A percentile compares a stretch with the other conserved stretches of the same genome.
Evolutionary conservation across 2,329 filamentous ascomycete genomes (phyloP).

Genomic region (Ascochyta pisi): DNA sequence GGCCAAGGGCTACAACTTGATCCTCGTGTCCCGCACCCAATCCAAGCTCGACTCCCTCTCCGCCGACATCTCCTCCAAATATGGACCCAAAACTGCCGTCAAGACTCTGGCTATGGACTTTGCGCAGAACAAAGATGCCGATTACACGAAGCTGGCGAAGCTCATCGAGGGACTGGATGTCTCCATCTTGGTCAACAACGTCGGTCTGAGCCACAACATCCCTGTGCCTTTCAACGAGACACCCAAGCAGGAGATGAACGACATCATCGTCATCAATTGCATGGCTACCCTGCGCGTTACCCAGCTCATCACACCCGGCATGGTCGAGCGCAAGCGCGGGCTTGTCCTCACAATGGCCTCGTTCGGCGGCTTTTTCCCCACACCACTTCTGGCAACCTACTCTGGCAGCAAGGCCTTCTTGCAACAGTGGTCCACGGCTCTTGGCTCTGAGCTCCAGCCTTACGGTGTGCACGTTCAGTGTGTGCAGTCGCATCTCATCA

Average conservation of each 20-base stretch:
- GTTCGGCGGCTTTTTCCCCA: conserved; percentile 90
- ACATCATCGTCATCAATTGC: conserved; percentile 97
- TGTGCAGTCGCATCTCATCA: conserved; percentile 90
- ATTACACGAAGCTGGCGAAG: conserved; percentile 77
- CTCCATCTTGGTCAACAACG: conserved; percentile 93
- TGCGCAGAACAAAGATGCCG: conserved; percentile 74
- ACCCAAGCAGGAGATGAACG: conserved; percentile 76
- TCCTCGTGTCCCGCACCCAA: conserved; percentile 94
- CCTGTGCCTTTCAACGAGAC: conserved; percentile 89
- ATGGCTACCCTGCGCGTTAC: conserved; percentile 88
- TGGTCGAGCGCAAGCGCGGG: conserved; percentile 83
- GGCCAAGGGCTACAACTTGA: conserved; percentile 88
- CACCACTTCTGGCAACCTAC: conserved; percentile 92
- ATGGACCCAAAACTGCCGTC: conserved; percentile 69
- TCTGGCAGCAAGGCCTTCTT: conserved; percentile 98
- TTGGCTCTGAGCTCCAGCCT: conserved; percentile 81
- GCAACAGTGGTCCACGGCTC: conserved; percentile 90
- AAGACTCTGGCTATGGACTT: conserved; percentile 94
- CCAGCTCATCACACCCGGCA: conserved; percentile 80
- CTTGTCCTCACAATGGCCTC: conserved; percentile 97
- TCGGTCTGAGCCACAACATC: conserved; percentile 91
- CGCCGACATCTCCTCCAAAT: conserved; percentile 74
- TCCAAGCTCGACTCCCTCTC: conserved; percentile 85
- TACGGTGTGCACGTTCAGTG: conserved; percentile 89
- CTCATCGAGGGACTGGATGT: conserved; percentile 78